Conservation (phyloP, 2,329 filamentous ascomycete species). For the Alternaria sp. region DNA sequence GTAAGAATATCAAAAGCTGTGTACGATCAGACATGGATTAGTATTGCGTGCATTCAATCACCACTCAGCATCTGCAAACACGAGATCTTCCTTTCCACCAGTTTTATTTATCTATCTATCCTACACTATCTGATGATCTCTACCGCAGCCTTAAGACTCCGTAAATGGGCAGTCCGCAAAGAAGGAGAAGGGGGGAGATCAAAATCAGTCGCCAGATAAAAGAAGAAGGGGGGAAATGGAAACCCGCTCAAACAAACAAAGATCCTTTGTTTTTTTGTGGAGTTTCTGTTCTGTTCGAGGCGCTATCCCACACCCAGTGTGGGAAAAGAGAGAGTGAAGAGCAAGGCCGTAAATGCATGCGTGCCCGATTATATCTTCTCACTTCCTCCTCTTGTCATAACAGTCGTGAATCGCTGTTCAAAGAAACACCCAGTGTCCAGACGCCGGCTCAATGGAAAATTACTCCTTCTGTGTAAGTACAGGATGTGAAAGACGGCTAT, state of each 20-base stretch:
- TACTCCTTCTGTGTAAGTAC: conserved; percentile 12
- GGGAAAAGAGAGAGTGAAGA: conserved; percentile 20
- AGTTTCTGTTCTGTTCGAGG: conserved; percentile 42
- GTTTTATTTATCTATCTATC: conserved; percentile 24
- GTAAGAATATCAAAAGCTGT: neutral
- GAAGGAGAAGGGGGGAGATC: conserved; percentile 43
- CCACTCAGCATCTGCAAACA: neutral
- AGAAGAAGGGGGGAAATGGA: conserved; percentile 2
- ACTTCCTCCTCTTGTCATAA: conserved; percentile 22
- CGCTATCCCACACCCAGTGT: conserved; percentile 20
- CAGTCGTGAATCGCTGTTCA: conserved; percentile 22
- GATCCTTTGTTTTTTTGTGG: conserved; percentile 41
- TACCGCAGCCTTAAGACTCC: conserved; percentile 34
- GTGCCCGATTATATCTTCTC: conserved; percentile 9
- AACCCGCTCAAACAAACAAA: conserved; percentile 37
- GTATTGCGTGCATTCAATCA: neutral
- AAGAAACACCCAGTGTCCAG: conserved; percentile 18
- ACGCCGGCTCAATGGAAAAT: conserved; percentile 18
- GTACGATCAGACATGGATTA: neutral
- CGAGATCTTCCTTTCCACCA: conserved; percentile 2
- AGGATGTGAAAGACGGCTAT: conserved; percentile 25
- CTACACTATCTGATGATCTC: conserved; percentile 46
- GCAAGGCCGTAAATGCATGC: conserved; percentile 23
- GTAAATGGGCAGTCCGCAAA: conserved; percentile 7
- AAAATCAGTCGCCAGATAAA: conserved; percentile 31